A percentile compares a stretch with the other conserved stretches of the same genome.
These are phyloP conservation scores for Conidiobolus incongruus DNA, from an alignment of 371 early-diverging fungal genomes.

Conservation along the genomic window DNA sequence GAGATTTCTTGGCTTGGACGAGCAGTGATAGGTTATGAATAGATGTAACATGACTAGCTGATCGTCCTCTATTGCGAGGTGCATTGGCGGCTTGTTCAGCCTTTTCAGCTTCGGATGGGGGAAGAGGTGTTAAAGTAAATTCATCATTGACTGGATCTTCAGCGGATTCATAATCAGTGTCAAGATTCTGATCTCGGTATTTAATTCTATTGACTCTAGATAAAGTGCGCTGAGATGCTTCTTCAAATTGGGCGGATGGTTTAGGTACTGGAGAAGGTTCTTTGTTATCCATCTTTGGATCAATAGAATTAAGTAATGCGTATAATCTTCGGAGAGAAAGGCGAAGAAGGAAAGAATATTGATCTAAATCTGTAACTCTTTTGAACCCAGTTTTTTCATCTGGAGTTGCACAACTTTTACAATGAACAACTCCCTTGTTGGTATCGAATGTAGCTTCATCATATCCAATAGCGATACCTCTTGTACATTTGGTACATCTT, in stretches of 20 bases:
- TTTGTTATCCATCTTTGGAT: slow-evolving; percentile 11
- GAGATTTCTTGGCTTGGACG: background rate
- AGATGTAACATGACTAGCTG: slow-evolving; percentile 2
- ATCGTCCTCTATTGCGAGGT: too few relatives aligned
- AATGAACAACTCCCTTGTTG: slow-evolving; percentile 16
- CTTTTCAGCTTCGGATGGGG: too few relatives aligned
- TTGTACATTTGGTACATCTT: slow-evolving; percentile 36
- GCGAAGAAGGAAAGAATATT: slow-evolving; percentile 69
- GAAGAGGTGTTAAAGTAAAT: too few relatives aligned
- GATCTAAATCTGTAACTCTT: slow-evolving; percentile 64
- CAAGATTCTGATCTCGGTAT: too few relatives aligned
- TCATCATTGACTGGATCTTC: too few relatives aligned
- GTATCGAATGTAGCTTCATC: slow-evolving; percentile 22
- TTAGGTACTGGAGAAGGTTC: background rate
- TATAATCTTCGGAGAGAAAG: slow-evolving; percentile 70
- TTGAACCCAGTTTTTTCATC: slow-evolving; percentile 26
- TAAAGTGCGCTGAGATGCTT: too few relatives aligned
- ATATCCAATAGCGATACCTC: slow-evolving; percentile 19
- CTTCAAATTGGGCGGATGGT: background rate
- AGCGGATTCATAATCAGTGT: too few relatives aligned
- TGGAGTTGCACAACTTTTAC: slow-evolving; percentile 21
- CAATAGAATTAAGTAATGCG: slow-evolving; percentile 39
- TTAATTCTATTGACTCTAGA: too few relatives aligned
- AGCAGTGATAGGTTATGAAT: slow-evolving; percentile 3
- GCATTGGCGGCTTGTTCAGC: too few relatives aligned